A percentile compares a stretch with the other conserved stretches of the same genome.
phyloP scores from a whole-genome alignment of 257 asterid genomes.

The Solanum megistacrolobum region DNA sequence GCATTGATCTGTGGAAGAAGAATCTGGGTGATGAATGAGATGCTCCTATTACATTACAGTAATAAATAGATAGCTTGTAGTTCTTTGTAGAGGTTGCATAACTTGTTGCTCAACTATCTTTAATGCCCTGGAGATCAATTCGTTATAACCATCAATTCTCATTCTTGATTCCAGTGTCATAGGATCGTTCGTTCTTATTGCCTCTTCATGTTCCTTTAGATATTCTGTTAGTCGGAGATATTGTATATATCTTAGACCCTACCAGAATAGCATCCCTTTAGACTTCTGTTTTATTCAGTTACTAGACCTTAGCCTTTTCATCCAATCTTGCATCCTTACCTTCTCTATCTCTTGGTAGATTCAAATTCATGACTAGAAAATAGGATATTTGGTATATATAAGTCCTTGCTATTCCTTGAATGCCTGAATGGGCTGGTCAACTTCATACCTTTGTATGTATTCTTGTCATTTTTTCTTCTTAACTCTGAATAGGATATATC shows the following conservation, averaged over 20 bases:
- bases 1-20: slow-evolving; percentile 16
- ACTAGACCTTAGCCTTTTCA: not conserved
- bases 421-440: slow-evolving; percentile 13
- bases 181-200: not conserved
- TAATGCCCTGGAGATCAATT: not conserved
- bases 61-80: not conserved
- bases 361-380: not conserved
- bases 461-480: not conserved
- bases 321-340: not conserved
- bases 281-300: not conserved
- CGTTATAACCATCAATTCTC: not conserved
- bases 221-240: not conserved
- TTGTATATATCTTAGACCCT: not conserved
- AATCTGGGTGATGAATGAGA: slow-evolving; percentile 8
- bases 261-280: not conserved
- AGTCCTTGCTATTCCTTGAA: not conserved
- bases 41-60: not conserved
- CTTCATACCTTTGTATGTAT: not conserved
- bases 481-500: slow-evolving; percentile 17
- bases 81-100: not conserved
- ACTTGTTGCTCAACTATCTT: not conserved
- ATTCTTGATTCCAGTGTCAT: not conserved
- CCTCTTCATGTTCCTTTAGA: not conserved
- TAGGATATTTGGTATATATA: not conserved
- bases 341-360: not conserved